Percentiles rank a stretch among this genome's conserved stretches.
Conservation (phyloP, 176 grass and related monocot genomes). For the Oropetium thomaeum region DNA sequence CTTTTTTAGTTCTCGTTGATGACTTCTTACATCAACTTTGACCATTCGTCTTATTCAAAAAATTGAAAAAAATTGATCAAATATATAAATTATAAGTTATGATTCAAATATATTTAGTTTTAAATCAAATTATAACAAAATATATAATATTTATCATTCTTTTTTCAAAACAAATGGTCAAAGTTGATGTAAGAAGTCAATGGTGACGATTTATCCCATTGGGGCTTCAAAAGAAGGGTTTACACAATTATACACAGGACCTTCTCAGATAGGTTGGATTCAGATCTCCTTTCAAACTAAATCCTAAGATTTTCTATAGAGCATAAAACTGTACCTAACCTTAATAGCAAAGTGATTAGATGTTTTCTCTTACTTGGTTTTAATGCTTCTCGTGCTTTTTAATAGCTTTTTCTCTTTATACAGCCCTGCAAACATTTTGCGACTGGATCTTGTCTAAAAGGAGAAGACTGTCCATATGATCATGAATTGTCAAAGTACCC, state of each 20-base stretch:
- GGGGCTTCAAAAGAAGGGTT: slow-evolving; percentile 11
- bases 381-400: slow-evolving; percentile 22
- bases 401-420: slow-evolving; percentile 14
- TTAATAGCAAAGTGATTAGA: background rate
- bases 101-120: no score
- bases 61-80: no score
- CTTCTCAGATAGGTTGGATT: background rate
- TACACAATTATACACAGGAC: background rate
- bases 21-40: no score
- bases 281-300: background rate
- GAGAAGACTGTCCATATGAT: slow-evolving; percentile 89
- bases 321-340: background rate
- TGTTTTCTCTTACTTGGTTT: background rate
- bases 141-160: no score
- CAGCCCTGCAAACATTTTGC: slow-evolving; percentile 91
- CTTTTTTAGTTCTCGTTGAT: no score
- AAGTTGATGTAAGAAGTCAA: no score
- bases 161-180: no score
- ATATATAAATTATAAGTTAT: no score
- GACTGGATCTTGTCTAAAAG: slow-evolving; percentile 82
- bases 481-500: slow-evolving; percentile 85
- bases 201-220: no score
- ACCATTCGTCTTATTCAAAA: no score
- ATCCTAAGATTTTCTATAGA: background rate
- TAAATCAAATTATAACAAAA: no score